phyloP scores from a whole-genome alignment of 2,329 filamentous ascomycete species.

The Sporothrix dimorphospora region DNA sequence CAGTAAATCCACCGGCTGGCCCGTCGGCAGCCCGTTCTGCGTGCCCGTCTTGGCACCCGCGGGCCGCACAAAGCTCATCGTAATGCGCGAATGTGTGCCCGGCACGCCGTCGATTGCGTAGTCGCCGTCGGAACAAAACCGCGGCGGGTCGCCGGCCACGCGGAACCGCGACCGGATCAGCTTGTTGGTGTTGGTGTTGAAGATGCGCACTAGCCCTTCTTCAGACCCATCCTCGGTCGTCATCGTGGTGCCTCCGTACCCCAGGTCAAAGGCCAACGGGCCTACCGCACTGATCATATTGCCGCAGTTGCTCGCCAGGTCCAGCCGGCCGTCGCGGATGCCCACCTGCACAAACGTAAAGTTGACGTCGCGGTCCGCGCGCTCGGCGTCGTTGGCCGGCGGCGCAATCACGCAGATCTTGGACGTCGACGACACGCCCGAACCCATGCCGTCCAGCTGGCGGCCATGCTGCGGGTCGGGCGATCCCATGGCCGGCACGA shows the following conservation, averaged over 20 bases:
- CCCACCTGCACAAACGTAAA: conserved; percentile 74
- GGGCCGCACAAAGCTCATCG: conserved; percentile 45
- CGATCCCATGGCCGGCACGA: conserved; percentile 58
- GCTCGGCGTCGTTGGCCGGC: conserved; percentile 39
- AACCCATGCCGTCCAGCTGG: conserved; percentile 73
- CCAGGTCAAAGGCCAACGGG: conserved; percentile 63
- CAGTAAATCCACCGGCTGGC: conserved; percentile 42
- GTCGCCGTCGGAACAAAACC: conserved; percentile 40
- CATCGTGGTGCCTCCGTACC: conserved; percentile 40
- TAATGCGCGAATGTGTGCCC: conserved; percentile 43
- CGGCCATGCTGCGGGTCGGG: conserved; percentile 66
- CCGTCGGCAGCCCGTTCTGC: conserved; percentile 44
- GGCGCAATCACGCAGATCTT: conserved; percentile 70
- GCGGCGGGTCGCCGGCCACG: conserved; percentile 45
- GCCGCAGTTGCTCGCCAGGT: conserved; percentile 73
- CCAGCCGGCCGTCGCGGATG: conserved; percentile 62
- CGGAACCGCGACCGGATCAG: conserved; percentile 46
- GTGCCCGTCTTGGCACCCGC: conserved; percentile 48
- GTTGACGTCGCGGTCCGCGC: conserved; percentile 56
- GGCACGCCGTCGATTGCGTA: conserved; percentile 48
- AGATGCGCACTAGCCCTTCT: conserved; percentile 56
- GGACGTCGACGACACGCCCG: conserved; percentile 68
- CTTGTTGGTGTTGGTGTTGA: conserved; percentile 74
- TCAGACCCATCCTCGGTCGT: conserved; percentile 35
- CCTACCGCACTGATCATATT: conserved; percentile 72